Evolutionary conservation across 129 eudicot species (phyloP), one percentile per base, ranked within the genome.

Genomic region (Ambrosia trifida): DNA sequence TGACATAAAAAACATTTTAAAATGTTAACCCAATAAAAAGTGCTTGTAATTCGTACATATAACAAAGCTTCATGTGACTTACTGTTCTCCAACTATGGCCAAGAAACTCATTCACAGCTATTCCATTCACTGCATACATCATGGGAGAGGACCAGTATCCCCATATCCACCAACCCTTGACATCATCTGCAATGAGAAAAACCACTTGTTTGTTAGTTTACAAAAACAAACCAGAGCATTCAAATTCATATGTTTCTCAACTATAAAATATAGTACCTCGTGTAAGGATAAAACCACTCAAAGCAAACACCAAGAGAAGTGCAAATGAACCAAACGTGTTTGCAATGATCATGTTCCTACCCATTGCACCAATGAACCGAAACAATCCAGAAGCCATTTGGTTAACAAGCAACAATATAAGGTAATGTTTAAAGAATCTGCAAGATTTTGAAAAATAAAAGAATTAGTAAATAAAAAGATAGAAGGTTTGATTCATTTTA

Each of bases 331-430:
- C 95, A 50, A 78, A 83, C 45, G 88, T 88, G 82, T 81, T 78
- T 66, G 95, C 84, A 67, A 85, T 69, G 32, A 79, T 81, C 95
- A 85, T 85, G 69, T 76, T 83, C 76, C 95, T 76, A 4, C 91
- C 91, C 41, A 73, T n/a, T 52, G 95, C 74, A 36, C 83, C 91
- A 16, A 81, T 73, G 47, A 81, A 72, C 67, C 89, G 82, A 67
- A 88, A 88, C 47, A 88, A 35, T 20, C 51, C 88, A 33, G 83
- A 73, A 61, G 95, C 75, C 81, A 69, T 76, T 66, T 85, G 95
- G 76, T 81, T 78, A 3, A 81, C 53, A 33, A 83, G 56, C 45
- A 83, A n/a, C 64, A 81, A 64, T 4, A 85, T 45, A 19, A 88
- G 35, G 64, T 41, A 88, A 33, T 80, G 78, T 76, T 81, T 85